Evolutionary conservation across 179 eudicot species (phyloP).

Genomic region (Amaranthus tricolor): DNA sequence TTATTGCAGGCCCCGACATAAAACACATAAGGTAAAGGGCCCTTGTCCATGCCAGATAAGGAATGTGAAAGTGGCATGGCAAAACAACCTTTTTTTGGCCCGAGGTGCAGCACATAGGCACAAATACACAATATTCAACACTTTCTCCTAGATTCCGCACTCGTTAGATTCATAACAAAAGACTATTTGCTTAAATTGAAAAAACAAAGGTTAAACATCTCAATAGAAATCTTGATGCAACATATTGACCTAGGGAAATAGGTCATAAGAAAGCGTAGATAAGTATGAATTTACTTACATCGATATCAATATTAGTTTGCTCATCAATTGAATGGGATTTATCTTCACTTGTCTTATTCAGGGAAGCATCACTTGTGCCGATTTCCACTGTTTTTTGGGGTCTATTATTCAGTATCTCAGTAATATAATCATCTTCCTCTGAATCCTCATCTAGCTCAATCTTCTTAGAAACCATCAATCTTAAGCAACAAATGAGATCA

Average conservation of each 20-base stretch:
- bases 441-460: conserved; percentile 25
- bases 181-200: not conserved
- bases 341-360: conserved; percentile 25
- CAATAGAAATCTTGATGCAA: not conserved
- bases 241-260: not conserved
- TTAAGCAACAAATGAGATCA: not conserved
- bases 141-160: no score
- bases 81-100: no score
- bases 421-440: conserved; percentile 19
- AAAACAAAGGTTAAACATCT: not conserved
- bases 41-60: no score
- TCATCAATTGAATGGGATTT: conserved; percentile 25
- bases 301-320: conserved; percentile 18
- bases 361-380: conserved; percentile 19
- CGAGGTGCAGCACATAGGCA: no score
- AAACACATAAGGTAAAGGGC: no score
- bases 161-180: no score
- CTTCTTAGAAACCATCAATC: conserved; percentile 13
- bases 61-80: no score
- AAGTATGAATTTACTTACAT: conserved; percentile 27
- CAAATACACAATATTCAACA: no score
- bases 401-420: not conserved
- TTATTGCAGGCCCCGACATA: no score
- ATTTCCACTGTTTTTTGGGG: conserved; percentile 13
- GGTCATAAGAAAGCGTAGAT: not conserved